phyloP scores from a whole-genome alignment of 305 asterid species.

The Salvia sclarea region DNA sequence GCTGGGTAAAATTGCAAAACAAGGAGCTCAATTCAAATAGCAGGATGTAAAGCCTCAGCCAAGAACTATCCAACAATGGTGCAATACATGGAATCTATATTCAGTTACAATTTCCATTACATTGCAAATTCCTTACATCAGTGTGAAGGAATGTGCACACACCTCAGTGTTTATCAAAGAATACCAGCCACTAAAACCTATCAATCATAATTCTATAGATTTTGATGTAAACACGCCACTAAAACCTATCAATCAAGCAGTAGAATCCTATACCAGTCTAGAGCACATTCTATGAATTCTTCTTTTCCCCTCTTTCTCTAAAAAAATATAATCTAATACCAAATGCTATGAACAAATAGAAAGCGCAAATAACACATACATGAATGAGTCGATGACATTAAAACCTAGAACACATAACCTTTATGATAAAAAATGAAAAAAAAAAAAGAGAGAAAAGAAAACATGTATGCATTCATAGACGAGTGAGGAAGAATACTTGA shows the following conservation, averaged over 20 bases:
- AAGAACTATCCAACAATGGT: not conserved
- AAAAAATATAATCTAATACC: not conserved
- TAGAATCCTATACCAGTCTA: not conserved
- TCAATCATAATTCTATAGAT: not conserved
- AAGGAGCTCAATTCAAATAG: not conserved
- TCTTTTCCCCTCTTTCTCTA: not conserved
- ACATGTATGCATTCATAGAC: not conserved
- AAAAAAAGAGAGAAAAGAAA: not conserved
- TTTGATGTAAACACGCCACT: not conserved
- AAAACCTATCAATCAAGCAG: not conserved
- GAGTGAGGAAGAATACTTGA: slow-evolving; percentile 50
- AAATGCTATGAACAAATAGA: slow-evolving; percentile 3
- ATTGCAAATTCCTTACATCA: not conserved
- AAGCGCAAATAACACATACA: not conserved
- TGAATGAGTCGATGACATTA: not conserved
- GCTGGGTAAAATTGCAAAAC: not conserved
- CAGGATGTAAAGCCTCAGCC: not conserved
- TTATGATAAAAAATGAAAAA: not conserved
- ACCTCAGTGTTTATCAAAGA: not conserved
- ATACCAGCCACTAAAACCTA: not conserved
- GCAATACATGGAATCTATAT: not conserved
- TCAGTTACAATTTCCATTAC: not conserved
- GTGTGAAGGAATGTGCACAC: not conserved
- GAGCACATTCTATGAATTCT: not conserved
- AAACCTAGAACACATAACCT: not conserved